phyloP scores from a whole-genome alignment of 768 basidiomycete genomes.

The Lactarius quietus region DNA sequence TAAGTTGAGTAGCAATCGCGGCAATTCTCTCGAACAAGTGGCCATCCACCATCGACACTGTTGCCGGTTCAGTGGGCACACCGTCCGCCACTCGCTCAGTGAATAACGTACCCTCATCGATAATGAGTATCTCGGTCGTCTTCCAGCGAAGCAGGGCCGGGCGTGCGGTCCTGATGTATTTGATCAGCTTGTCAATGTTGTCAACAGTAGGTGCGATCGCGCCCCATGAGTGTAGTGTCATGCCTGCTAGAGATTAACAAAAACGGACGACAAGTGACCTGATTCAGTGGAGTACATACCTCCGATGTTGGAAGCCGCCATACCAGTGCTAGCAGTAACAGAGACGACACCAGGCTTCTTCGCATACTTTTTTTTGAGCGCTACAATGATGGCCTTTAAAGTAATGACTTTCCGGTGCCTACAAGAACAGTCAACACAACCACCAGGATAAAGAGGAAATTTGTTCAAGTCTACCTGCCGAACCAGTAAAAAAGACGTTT shows the following conservation, averaged over 20 bases:
- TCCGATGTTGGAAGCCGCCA: constrained; percentile 70
- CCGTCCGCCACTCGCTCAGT: too few relatives aligned
- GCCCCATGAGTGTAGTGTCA: constrained; percentile 59
- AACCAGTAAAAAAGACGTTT: constrained; percentile 65
- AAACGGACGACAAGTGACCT: constrained; percentile 30
- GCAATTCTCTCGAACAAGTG: constrained; percentile 57
- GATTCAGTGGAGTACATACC: constrained; percentile 33
- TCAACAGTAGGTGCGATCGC: constrained; percentile 54
- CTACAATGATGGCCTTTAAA: constrained; percentile 54
- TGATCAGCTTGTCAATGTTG: constrained; percentile 44
- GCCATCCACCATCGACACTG: constrained; percentile 72
- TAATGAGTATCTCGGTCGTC: constrained; percentile 53
- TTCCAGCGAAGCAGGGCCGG: constrained; percentile 57
- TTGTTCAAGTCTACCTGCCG: constrained; percentile 47
- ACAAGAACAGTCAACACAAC: neutral
- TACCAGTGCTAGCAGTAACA: constrained; percentile 58
- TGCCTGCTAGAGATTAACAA: constrained; percentile 37
- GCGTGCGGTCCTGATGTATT: constrained; percentile 49
- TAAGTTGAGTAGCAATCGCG: constrained; percentile 47
- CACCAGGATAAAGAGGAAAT: neutral
- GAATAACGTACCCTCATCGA: constrained; percentile 52
- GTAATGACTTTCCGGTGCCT: constrained; percentile 66
- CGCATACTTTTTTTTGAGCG: constrained; percentile 46
- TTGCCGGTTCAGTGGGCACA: neutral
- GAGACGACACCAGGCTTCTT: constrained; percentile 45